A percentile compares a stretch with the other conserved stretches of the same genome.
phyloP scores from a whole-genome alignment of 192 early-diverging fungal genomes.

The Lunasporangiospora selenospora region DNA sequence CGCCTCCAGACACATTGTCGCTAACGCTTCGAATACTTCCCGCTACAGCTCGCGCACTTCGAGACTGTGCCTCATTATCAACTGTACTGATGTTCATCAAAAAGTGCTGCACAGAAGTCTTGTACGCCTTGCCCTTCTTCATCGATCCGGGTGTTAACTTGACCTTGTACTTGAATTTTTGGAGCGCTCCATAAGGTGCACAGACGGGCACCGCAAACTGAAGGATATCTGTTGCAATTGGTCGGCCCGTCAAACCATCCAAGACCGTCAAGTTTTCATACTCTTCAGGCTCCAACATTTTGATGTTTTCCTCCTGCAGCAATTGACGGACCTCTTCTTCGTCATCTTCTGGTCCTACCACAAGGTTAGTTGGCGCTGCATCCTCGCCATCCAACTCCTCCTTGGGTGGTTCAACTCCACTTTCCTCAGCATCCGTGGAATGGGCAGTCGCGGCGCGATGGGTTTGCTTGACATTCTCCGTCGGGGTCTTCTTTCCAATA shows the following conservation, averaged over 20 bases:
- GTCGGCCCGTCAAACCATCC: conserved; percentile 83
- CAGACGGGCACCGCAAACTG: conserved; percentile 91
- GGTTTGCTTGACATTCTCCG: not conserved
- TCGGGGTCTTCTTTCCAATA: not conserved
- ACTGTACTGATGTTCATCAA: conserved; percentile 35
- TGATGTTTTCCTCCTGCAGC: conserved; percentile 65
- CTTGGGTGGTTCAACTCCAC: not conserved
- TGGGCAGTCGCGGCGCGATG: not conserved
- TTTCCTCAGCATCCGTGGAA: not conserved
- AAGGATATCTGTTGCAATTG: conserved; percentile 80
- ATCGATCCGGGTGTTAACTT: conserved; percentile 90
- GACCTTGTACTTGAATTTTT: conserved; percentile 93
- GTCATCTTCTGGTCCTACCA: conserved; percentile 17
- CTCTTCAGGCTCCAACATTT: conserved; percentile 58
- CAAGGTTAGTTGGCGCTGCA: not conserved
- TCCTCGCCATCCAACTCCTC: conserved; percentile 12
- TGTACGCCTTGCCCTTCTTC: conserved; percentile 88
- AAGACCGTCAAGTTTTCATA: conserved; percentile 67
- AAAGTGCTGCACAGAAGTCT: conserved; percentile 47
- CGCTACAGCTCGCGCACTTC: too few species aligned
- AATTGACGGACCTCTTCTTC: conserved; percentile 58
- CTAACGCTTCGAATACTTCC: too few species aligned
- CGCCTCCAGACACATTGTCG: conserved; percentile 5
- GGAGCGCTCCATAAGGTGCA: conserved; percentile 87
- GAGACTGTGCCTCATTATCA: too few species aligned